Evolutionary conservation across 1,284 basidiomycete genomes (phyloP).

Genomic region (Rhizoctonia solani): DNA sequence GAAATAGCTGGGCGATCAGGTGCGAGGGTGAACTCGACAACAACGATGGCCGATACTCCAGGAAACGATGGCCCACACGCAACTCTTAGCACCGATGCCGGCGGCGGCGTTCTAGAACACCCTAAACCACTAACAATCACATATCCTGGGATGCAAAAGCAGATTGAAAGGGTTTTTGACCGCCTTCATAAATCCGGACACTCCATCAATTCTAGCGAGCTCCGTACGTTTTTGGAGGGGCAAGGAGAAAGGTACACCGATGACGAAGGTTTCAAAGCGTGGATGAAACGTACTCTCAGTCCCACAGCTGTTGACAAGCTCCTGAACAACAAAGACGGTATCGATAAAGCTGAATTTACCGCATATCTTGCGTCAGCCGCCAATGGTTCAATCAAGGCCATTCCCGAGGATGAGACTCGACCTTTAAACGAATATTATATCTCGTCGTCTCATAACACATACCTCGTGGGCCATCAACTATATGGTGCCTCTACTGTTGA

Average conservation of each 20-base stretch:
- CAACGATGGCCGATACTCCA: conserved; percentile 8
- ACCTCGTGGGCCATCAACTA: conserved; percentile 24
- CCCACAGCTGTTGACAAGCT: conserved; percentile 23
- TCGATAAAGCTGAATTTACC: conserved; percentile 19
- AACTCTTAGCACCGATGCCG: conserved; percentile 17
- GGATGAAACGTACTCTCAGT: conserved; percentile 15
- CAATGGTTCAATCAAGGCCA: conserved; percentile 1
- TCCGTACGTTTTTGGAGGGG: conserved; percentile 20
- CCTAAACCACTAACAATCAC: conserved; percentile 1
- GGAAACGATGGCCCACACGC: conserved; percentile 4
- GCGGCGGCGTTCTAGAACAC: conserved; percentile 6
- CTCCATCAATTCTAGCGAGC: not conserved
- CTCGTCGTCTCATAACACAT: conserved; percentile 30
- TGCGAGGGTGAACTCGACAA: not conserved
- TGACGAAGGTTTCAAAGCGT: conserved; percentile 24
- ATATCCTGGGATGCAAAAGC: conserved; percentile 9
- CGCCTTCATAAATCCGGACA: conserved; percentile 4
- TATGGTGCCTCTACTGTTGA: conserved; percentile 17
- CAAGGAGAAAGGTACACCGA: conserved; percentile 5
- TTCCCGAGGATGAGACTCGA: conserved; percentile 22
- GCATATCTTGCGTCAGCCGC: conserved; percentile 20
- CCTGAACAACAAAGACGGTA: conserved; percentile 23
- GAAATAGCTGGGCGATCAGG: conserved; percentile 21
- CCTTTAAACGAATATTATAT: conserved; percentile 30
- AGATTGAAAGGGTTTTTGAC: conserved; percentile 22